phyloP scores from a whole-genome alignment of 202 grass and related monocot genomes.

The Eragrostis tef region DNA sequence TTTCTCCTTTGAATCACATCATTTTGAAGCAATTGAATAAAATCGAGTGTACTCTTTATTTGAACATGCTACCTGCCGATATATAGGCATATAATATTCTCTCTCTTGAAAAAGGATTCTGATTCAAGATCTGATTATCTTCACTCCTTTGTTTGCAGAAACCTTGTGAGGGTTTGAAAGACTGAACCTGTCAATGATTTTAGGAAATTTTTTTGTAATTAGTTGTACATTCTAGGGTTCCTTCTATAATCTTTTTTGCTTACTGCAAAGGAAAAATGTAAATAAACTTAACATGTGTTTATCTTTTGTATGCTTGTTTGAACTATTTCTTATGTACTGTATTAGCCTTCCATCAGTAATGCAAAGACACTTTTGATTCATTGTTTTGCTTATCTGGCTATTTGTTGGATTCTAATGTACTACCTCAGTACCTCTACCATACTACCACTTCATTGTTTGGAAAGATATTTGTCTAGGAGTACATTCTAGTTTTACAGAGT shows the following conservation, averaged over 20 bases:
- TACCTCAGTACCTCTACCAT: background rate
- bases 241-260: background rate
- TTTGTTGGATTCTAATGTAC: background rate
- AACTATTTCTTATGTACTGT: constrained; percentile 19
- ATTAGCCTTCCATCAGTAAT: background rate
- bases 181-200: constrained; percentile 20
- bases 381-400: background rate
- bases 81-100: background rate
- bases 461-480: background rate
- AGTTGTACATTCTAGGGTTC: constrained; percentile 38
- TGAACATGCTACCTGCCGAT: background rate
- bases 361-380: background rate
- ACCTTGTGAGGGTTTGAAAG: constrained; percentile 23
- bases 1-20: background rate
- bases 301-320: background rate
- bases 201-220: constrained; percentile 60
- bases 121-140: constrained; percentile 34
- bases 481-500: background rate
- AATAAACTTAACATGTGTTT: constrained; percentile 32
- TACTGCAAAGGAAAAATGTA: constrained; percentile 32
- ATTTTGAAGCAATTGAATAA: constrained; percentile 1
- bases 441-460: background rate
- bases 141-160: constrained; percentile 52
- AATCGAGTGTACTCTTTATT: background rate
- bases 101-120: background rate